A percentile compares a stretch with the other conserved stretches of the same genome.
phyloP scores from a whole-genome alignment of 805 yeast species.

The Candida germanica region DNA sequence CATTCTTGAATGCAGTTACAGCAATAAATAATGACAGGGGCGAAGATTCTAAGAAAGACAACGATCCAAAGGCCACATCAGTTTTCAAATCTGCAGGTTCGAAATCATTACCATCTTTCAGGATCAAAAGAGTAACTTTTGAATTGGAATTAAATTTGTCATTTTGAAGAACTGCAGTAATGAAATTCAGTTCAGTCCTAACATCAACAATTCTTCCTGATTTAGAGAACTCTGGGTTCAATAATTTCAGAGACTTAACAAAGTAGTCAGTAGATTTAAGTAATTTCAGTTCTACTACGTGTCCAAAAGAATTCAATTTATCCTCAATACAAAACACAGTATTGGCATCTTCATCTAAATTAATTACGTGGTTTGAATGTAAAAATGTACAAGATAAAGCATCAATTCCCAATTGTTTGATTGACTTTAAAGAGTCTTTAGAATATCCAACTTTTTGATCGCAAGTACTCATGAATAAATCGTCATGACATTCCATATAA shows the following conservation, averaged over 20 bases:
- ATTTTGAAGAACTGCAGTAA: conserved; percentile 36
- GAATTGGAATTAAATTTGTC: conserved; percentile 43
- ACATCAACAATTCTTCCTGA: conserved; percentile 33
- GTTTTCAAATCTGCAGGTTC: conserved; percentile 38
- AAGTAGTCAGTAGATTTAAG: conserved; percentile 40
- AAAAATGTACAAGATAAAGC: conserved; percentile 31
- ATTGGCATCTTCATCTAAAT: conserved; percentile 21
- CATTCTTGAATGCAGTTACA: conserved; percentile 13
- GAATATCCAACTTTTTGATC: conserved; percentile 34
- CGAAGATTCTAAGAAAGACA: conserved; percentile 36
- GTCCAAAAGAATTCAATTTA: conserved; percentile 39
- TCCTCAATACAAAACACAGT: conserved; percentile 31
- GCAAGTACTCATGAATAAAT: conserved; percentile 19
- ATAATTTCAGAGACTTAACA: conserved; percentile 31
- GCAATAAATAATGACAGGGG: conserved; percentile 32
- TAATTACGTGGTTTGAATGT: conserved; percentile 21
- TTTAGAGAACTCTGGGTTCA: conserved; percentile 23
- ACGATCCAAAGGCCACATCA: conserved; percentile 33
- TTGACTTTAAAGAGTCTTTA: conserved; percentile 41
- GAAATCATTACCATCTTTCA: conserved; percentile 46
- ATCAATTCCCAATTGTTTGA: conserved; percentile 30
- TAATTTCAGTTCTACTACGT: conserved; percentile 34
- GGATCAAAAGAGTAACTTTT: conserved; percentile 38
- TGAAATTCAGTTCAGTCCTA: conserved; percentile 37
- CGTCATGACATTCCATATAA: conserved; percentile 24